phyloP scores from a whole-genome alignment of 352 stramenopile species.

The Globisporangium polare region DNA sequence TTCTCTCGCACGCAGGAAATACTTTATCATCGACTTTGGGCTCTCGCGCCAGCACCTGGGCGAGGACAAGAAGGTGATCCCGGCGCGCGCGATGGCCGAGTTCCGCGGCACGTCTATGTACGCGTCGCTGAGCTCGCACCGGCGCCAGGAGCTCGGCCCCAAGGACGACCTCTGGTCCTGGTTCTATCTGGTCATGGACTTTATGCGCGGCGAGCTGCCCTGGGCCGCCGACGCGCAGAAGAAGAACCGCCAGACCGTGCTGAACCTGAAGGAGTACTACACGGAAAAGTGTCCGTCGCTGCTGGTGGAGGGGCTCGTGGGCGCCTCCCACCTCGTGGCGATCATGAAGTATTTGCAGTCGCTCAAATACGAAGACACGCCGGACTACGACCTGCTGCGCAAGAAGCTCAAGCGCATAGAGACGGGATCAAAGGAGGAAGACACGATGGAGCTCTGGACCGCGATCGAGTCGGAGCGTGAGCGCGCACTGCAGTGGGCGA shows the following conservation, averaged over 20 bases:
- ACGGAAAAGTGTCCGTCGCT: slow-evolving; percentile 66
- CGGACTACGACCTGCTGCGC: slow-evolving; percentile 57
- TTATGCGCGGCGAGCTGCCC: slow-evolving; percentile 80
- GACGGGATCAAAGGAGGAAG: slow-evolving; percentile 29
- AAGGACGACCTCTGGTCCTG: slow-evolving; percentile 89
- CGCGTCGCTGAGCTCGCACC: slow-evolving; percentile 80
- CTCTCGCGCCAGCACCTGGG: slow-evolving; percentile 73
- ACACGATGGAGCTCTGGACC: slow-evolving; percentile 43
- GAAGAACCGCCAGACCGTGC: slow-evolving; percentile 79
- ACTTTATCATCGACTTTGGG: slow-evolving; percentile 85
- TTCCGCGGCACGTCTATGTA: slow-evolving; percentile 90
- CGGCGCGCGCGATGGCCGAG: slow-evolving; percentile 56
- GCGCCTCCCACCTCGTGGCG: slow-evolving; percentile 59
- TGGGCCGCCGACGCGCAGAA: slow-evolving; percentile 80
- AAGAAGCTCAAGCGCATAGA: slow-evolving; percentile 33
- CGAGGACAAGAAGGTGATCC: slow-evolving; percentile 59
- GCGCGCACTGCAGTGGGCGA: slow-evolving; percentile 49
- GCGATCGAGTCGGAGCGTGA: slow-evolving; percentile 22
- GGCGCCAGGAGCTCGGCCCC: slow-evolving; percentile 69
- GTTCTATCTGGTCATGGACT: slow-evolving; percentile 88
- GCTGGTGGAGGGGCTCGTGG: slow-evolving; percentile 69
- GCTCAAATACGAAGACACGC: slow-evolving; percentile 70
- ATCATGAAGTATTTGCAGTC: slow-evolving; percentile 78
- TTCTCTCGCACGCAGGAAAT: slow-evolving; percentile 24
- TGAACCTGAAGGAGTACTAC: slow-evolving; percentile 82